These are phyloP conservation scores for Canariomyces notabilis DNA, from an alignment of 2,329 filamentous ascomycete genomes.

Conservation along the genomic window DNA sequence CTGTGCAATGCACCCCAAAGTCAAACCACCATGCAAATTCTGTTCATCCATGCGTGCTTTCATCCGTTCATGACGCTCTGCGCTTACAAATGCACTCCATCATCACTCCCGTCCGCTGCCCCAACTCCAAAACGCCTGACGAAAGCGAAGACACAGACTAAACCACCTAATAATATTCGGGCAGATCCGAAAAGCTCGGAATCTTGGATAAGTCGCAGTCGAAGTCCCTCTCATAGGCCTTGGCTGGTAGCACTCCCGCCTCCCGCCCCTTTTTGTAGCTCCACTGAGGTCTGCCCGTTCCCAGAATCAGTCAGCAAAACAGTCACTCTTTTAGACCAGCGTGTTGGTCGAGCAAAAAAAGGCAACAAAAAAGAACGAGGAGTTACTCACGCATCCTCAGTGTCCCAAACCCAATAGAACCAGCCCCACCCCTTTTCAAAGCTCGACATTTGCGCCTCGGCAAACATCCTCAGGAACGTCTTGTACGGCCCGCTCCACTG, in stretches of 20 bases:
- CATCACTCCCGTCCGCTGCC: too few species aligned
- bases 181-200: conserved; percentile 48
- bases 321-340: not conserved
- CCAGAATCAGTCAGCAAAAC: conserved; percentile 7
- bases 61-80: too few species aligned
- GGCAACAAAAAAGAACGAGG: not conserved
- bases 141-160: too few species aligned
- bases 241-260: conserved; percentile 72
- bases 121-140: too few species aligned
- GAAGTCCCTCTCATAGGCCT: conserved; percentile 67
- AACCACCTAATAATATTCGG: conserved; percentile 35
- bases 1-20: too few species aligned
- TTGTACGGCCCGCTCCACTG: conserved; percentile 72
- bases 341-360: too few species aligned
- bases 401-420: conserved; percentile 99
- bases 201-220: conserved; percentile 54
- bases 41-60: too few species aligned
- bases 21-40: too few species aligned
- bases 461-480: conserved; percentile 80
- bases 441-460: conserved; percentile 89
- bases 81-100: too few species aligned
- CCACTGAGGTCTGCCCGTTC: conserved; percentile 62
- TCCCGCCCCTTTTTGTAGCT: conserved; percentile 78
- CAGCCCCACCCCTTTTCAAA: conserved; percentile 94
- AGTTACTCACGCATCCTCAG: conserved; percentile 49